Conservation (phyloP, 345 rosid genomes). For the Geranium brycei region DNA sequence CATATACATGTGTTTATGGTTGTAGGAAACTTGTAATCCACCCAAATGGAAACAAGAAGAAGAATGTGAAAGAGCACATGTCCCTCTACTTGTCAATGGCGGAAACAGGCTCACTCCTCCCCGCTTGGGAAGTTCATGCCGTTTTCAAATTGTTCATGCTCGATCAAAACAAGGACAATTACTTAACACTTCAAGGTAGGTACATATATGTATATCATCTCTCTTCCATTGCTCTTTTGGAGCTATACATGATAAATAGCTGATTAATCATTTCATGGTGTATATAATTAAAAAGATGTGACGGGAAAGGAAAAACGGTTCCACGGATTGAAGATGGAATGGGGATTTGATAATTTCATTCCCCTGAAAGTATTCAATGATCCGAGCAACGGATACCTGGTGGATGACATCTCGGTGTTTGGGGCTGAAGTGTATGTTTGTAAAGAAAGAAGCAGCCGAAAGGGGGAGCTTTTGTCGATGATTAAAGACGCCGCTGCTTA, state of each 20-base stretch:
- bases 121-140: constrained; percentile 40
- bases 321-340: constrained; percentile 18
- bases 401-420: constrained; percentile 24
- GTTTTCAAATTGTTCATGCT: constrained; percentile 35
- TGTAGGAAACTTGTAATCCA: constrained; percentile 44
- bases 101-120: constrained; percentile 25
- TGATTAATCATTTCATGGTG: neutral
- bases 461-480: constrained; percentile 23
- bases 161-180: constrained; percentile 26
- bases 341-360: constrained; percentile 33
- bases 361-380: constrained; percentile 13
- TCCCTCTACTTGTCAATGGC: constrained; percentile 42
- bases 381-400: constrained; percentile 22
- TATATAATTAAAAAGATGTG: constrained; percentile 14
- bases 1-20: too few relatives aligned
- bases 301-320: constrained; percentile 23
- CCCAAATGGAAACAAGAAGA: constrained; percentile 56
- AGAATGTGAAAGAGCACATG: constrained; percentile 33
- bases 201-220: too few relatives aligned
- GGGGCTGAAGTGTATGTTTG: constrained; percentile 33
- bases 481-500: constrained; percentile 3
- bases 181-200: constrained; percentile 26
- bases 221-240: too few relatives aligned
- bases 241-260: too few relatives aligned
- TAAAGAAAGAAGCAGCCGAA: constrained; percentile 22